These are phyloP conservation scores for Iodosphaeria phyllophila DNA, from an alignment of 2,329 filamentous ascomycete species.

Conservation along the genomic window DNA sequence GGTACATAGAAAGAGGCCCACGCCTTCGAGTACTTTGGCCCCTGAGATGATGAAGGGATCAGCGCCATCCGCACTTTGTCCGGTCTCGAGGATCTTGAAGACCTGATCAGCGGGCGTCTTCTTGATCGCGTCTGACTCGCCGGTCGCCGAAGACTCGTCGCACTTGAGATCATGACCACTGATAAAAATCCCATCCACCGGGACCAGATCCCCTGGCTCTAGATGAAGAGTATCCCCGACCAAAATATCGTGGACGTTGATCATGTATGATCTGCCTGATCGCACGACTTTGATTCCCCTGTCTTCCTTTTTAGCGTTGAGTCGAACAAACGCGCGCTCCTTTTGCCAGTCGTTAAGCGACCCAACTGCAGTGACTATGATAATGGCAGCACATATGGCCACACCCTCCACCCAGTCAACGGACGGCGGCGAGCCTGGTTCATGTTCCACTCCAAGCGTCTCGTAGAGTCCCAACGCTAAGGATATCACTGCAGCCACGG, in stretches of 20 bases:
- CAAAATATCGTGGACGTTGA: slow-evolving; percentile 44
- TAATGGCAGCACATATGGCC: slow-evolving; percentile 39
- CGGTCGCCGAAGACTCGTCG: slow-evolving; percentile 52
- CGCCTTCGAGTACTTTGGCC: slow-evolving; percentile 33
- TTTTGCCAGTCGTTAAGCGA: slow-evolving; percentile 45
- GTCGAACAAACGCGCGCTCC: slow-evolving; percentile 37
- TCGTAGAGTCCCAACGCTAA: slow-evolving; percentile 53
- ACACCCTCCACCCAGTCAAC: slow-evolving; percentile 47
- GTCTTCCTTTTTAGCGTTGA: slow-evolving; percentile 41
- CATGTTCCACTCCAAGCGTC: slow-evolving; percentile 28
- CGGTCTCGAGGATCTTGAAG: slow-evolving; percentile 32
- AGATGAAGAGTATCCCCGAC: slow-evolving; percentile 48
- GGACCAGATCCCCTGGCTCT: slow-evolving; percentile 49
- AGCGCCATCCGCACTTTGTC: slow-evolving; percentile 27
- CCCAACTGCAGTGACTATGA: slow-evolving; percentile 41
- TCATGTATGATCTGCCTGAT: slow-evolving; percentile 40
- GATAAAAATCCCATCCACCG: slow-evolving; percentile 48
- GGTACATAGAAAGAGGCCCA: slow-evolving; percentile 33
- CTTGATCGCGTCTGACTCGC: slow-evolving; percentile 50
- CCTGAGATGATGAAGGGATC: slow-evolving; percentile 47
- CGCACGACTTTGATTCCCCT: slow-evolving; percentile 43
- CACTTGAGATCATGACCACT: slow-evolving; percentile 45
- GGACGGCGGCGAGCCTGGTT: slow-evolving; percentile 18
- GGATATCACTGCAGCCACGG: slow-evolving; percentile 48
- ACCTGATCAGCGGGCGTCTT: slow-evolving; percentile 41